phyloP scores from a whole-genome alignment of 2,329 filamentous ascomycete species.

The Trichoderma hamatum region DNA sequence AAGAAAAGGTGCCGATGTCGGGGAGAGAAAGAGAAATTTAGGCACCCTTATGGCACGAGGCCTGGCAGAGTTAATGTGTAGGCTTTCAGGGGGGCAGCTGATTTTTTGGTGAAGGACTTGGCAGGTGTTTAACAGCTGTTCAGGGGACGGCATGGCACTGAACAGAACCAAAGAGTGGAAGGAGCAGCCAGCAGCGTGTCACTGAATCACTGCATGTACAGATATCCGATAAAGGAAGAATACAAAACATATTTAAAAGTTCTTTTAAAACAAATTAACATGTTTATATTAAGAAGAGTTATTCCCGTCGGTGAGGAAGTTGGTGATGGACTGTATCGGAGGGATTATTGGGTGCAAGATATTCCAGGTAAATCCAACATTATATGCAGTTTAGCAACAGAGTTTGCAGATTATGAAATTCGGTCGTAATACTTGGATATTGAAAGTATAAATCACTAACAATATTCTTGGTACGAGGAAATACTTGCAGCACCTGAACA shows the following conservation, averaged over 20 bases:
- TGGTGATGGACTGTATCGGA: not conserved
- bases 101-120: not conserved
- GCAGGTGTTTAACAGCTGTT: slow-evolving; percentile 11
- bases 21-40: not conserved
- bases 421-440: not conserved
- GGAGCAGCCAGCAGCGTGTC: not conserved
- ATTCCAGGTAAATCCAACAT: not conserved
- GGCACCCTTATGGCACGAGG: not conserved
- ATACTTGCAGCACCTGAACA: not conserved
- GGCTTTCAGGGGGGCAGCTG: not conserved
- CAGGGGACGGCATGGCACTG: slow-evolving; percentile 7
- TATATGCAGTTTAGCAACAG: not conserved
- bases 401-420: not conserved
- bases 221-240: not conserved
- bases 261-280: not conserved
- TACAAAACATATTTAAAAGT: not conserved
- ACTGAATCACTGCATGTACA: slow-evolving; percentile 8
- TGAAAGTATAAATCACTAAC: not conserved
- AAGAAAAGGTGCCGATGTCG: slow-evolving; percentile 5
- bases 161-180: not conserved
- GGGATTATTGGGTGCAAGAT: not conserved
- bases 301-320: not conserved
- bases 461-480: not conserved
- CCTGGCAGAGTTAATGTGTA: not conserved
- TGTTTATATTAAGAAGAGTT: not conserved